These are phyloP conservation scores for Thraustochytrium striatum DNA, from an alignment of 352 stramenopile species.

Conservation along the genomic window DNA sequence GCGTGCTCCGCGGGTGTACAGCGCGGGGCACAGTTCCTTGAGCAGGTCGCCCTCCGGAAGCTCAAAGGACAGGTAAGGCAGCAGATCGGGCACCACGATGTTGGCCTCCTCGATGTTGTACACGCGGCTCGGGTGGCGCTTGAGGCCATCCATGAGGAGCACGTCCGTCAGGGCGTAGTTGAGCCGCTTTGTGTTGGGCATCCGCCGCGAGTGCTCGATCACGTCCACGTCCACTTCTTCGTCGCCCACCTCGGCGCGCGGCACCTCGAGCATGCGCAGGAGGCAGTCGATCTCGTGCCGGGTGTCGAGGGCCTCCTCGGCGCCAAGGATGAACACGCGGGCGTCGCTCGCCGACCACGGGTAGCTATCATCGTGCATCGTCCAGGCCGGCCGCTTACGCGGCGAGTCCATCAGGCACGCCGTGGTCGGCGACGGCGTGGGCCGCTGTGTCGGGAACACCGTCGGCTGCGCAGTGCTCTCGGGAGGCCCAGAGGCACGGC, in stretches of 20 bases:
- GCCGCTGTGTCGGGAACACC: background rate
- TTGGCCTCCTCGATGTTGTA: background rate
- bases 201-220: background rate
- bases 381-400: background rate
- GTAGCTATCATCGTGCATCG: background rate
- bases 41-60: constrained; percentile 10
- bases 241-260: background rate
- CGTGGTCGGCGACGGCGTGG: background rate
- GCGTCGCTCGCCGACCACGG: background rate
- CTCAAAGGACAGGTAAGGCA: constrained; percentile 33
- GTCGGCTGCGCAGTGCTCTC: background rate
- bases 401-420: background rate
- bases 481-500: no score
- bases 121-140: constrained; percentile 5
- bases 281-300: background rate
- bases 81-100: background rate
- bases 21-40: background rate
- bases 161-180: constrained; percentile 20
- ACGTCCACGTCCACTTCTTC: background rate
- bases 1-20: background rate
- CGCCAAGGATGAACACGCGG: background rate
- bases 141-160: background rate
- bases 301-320: background rate
- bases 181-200: background rate
- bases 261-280: background rate